Percentiles rank a stretch among this genome's conserved stretches.
Conservation (phyloP, 108 stramenopile species). For the Cyclotella cryptica region DNA sequence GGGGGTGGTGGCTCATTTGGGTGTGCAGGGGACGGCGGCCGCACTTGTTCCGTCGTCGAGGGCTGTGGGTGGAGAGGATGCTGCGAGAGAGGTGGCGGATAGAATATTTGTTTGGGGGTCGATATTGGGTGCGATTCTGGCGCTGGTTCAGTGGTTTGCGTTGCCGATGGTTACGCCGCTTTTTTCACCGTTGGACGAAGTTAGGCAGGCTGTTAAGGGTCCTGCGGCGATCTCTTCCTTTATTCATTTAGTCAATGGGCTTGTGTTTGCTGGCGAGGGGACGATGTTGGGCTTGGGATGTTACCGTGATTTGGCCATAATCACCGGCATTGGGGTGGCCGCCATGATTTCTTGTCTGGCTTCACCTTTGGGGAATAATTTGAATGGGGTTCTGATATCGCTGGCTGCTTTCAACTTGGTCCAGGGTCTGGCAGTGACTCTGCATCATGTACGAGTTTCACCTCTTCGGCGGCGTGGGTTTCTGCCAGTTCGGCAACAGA, state of each 20-base stretch:
- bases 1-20: constrained; percentile 74
- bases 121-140: constrained; percentile 65
- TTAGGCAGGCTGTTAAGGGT: constrained; percentile 68
- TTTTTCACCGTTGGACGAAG: constrained; percentile 78
- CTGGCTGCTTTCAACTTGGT: constrained; percentile 63
- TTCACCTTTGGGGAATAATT: constrained; percentile 64
- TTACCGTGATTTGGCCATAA: constrained; percentile 66
- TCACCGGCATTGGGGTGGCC: constrained; percentile 61
- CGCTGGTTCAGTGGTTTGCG: constrained; percentile 50
- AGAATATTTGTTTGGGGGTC: constrained; percentile 75
- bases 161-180: constrained; percentile 70
- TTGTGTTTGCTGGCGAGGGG: constrained; percentile 82
- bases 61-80: constrained; percentile 59
- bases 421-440: constrained; percentile 64
- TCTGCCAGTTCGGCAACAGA: background rate
- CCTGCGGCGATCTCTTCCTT: constrained; percentile 74
- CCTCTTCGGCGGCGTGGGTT: constrained; percentile 56
- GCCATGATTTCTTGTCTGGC: constrained; percentile 62
- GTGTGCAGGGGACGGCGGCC: constrained; percentile 74
- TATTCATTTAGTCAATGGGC: constrained; percentile 78
- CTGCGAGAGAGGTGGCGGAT: constrained; percentile 73
- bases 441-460: constrained; percentile 72
- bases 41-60: constrained; percentile 67
- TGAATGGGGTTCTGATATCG: constrained; percentile 76
- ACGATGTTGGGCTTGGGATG: constrained; percentile 72